Conservation (phyloP, 345 rosid species). For the Heritiera littoralis region DNA sequence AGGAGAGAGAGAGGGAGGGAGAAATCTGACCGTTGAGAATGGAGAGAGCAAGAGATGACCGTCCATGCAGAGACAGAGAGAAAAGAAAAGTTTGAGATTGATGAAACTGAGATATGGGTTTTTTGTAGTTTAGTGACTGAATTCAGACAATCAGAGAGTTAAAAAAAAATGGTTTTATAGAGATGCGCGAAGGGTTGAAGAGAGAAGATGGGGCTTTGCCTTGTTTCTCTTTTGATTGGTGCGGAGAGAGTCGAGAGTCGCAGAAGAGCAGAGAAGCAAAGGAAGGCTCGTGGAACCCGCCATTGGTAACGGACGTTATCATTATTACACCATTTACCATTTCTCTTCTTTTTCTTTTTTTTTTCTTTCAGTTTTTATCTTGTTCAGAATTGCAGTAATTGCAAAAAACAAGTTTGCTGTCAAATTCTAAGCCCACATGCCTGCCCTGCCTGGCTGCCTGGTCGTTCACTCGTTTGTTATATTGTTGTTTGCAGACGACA, state of each 20-base stretch:
- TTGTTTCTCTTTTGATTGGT: not conserved
- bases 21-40: constrained; percentile 47
- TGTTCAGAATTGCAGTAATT: not conserved
- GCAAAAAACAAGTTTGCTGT: not conserved
- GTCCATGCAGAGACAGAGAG: constrained; percentile 38
- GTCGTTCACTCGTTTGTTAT: too few relatives aligned
- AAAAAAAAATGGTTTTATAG: constrained; percentile 8
- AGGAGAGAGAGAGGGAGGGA: not conserved
- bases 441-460: not conserved
- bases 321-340: constrained; percentile 8
- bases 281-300: constrained; percentile 55
- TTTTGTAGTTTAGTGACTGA: constrained; percentile 2
- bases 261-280: constrained; percentile 24
- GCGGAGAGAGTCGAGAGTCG: not conserved
- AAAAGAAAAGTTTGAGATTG: not conserved
- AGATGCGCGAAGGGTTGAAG: constrained; percentile 32
- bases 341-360: not conserved
- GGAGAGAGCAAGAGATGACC: constrained; percentile 32
- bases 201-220: not conserved
- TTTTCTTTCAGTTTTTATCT: not conserved
- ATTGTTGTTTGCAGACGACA: not conserved
- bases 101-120: constrained; percentile 34
- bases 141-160: not conserved
- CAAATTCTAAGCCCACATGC: not conserved
- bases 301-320: constrained; percentile 32